These are phyloP conservation scores for Funneliformis geosporum DNA, from an alignment of 192 early-diverging fungal species.

Conservation along the genomic window DNA sequence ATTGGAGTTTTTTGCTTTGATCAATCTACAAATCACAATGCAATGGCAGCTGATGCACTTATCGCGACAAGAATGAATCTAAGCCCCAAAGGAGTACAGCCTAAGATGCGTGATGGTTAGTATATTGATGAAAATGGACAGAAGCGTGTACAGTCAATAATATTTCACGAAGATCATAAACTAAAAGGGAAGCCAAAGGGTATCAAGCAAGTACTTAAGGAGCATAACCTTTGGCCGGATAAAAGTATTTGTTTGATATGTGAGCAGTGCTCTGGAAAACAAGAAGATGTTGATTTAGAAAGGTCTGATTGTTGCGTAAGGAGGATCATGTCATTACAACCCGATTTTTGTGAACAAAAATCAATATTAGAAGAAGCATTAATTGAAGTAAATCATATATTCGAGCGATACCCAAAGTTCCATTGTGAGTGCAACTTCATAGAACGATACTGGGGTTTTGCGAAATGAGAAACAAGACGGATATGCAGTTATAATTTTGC, in stretches of 20 bases:
- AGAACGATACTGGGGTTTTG: too few species aligned
- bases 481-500: too few species aligned
- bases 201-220: slow-evolving; percentile 36
- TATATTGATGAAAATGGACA: slow-evolving; percentile 3
- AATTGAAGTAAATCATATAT: too few species aligned
- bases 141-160: slow-evolving; percentile 25
- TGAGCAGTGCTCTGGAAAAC: slow-evolving; percentile 3
- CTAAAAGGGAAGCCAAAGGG: slow-evolving; percentile 40
- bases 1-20: slow-evolving; percentile 40
- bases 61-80: slow-evolving; percentile 37
- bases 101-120: slow-evolving; percentile 21
- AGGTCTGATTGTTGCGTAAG: slow-evolving; percentile 21
- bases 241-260: slow-evolving; percentile 27
- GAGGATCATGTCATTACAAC: background rate
- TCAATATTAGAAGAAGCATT: too few species aligned
- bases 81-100: slow-evolving; percentile 18
- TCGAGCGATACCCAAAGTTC: too few species aligned
- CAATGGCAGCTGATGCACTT: slow-evolving; percentile 34
- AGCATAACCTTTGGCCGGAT: slow-evolving; percentile 29
- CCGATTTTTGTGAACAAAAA: too few species aligned
- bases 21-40: slow-evolving; percentile 34
- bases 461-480: too few species aligned
- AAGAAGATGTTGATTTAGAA: background rate
- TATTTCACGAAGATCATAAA: slow-evolving; percentile 30
- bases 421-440: too few species aligned